Base-by-base conservation (phyloP, 768 basidiomycete genomes). In the Saitozyma podzolica region DNA sequence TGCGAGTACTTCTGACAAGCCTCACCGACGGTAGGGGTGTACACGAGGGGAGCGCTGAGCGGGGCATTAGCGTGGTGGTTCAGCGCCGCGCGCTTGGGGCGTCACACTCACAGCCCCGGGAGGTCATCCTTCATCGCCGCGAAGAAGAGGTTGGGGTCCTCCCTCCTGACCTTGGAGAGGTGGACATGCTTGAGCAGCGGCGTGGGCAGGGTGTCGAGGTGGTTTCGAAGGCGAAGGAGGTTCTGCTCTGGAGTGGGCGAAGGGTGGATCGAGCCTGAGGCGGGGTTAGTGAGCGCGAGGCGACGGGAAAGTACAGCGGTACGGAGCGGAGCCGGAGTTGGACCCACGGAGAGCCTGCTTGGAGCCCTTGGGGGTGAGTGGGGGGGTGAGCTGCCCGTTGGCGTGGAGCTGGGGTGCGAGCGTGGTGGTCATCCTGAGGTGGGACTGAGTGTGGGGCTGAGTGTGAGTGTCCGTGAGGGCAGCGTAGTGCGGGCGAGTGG, bases 11-110 rank as follows among this genome's bases (percentile, higher is more conserved):
- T 88, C 67, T 90, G 76, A 75, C 91, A 93, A 3, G 92, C 92
- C 70, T 94, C 91, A 29, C 92, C 92, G 39, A 95, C 91, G 13
- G 90, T 91, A 0, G 92, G 92, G 0, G 92, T 95, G 77, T 94
- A 95, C 59, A 95, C 91, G 49, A 93, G 83, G 13, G 92, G 92
- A 19, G 86, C 82, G 47, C 88, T 81, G 78, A 48, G 40, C 42
- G 10, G 48, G 43, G 53, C 51, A 47, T 64, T 60, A 50, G 16
- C 59, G 65, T 59, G 61, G 57, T 20, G 49, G 40, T 42, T 6
- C 9, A 16, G 13, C 40, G 40, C 13, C 13, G 19, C 45, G 9
- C 17, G 39, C 3, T 29, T 29, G 14, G 37, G 17, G 17, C 47
- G 40, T 0, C 16, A n/a, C 8, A 69, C 70, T 83, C 82, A 82